Percentiles rank a stretch among this genome's conserved stretches.
Conservation (phyloP, 495 filamentous ascomycete species). For the Aspergillus panamensis region DNA sequence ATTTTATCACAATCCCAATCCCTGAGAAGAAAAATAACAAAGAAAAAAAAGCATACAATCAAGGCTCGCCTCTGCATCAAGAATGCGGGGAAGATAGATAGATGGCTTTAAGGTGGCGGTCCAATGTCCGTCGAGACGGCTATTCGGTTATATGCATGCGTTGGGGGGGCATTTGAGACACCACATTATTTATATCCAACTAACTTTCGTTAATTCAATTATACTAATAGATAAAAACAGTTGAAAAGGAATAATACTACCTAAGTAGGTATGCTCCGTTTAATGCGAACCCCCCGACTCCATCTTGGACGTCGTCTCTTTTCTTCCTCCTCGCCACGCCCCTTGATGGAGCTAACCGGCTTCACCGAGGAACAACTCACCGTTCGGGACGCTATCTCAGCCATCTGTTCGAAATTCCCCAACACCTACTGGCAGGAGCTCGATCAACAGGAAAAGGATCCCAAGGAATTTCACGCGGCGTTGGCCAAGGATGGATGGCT, state of each 20-base stretch:
- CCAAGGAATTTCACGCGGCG: conserved; percentile 68
- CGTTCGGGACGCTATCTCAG: conserved; percentile 65
- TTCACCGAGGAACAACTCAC: conserved; percentile 70
- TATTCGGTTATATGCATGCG: conserved; percentile 13
- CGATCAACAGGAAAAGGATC: conserved; percentile 65
- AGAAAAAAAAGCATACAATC: too few relatives aligned
- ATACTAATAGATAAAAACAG: not conserved
- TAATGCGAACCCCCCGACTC: not conserved
- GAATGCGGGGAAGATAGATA: not conserved
- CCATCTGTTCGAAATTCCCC: conserved; percentile 64
- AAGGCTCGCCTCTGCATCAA: not conserved
- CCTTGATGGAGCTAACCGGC: conserved; percentile 66
- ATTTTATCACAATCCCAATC: too few relatives aligned
- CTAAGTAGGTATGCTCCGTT: conserved; percentile 14
- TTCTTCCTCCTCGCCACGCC: conserved; percentile 29
- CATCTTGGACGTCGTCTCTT: conserved; percentile 18
- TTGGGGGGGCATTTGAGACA: not conserved
- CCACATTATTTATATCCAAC: not conserved
- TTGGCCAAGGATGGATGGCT: conserved; percentile 81
- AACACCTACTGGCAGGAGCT: conserved; percentile 66
- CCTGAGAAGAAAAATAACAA: too few relatives aligned
- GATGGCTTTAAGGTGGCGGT: conserved; percentile 5
- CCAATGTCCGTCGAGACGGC: not conserved
- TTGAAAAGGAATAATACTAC: not conserved
- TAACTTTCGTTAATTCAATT: not conserved